phyloP scores from a whole-genome alignment of 1,284 basidiomycete genomes.

The Moesziomyces sp. region DNA sequence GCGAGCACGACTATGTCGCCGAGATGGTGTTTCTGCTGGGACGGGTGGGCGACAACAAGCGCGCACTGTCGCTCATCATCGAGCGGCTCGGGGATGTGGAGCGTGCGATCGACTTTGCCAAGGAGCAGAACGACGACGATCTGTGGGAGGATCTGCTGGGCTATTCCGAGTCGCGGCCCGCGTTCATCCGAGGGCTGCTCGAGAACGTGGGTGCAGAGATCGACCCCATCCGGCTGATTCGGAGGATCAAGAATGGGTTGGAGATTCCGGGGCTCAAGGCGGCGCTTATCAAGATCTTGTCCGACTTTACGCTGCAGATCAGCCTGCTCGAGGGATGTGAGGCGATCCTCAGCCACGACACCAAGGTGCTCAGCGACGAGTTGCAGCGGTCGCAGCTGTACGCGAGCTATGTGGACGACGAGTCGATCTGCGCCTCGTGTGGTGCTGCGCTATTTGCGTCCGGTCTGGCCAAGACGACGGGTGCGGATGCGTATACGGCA shows the following conservation, averaged over 20 bases:
- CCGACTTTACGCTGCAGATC: constrained; percentile 85
- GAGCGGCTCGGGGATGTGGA: constrained; percentile 93
- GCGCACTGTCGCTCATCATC: constrained; percentile 92
- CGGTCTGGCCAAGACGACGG: background rate
- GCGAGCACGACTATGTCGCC: constrained; percentile 83
- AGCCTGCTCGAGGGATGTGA: constrained; percentile 61
- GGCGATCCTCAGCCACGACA: constrained; percentile 57
- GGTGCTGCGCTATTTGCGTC: constrained; percentile 27
- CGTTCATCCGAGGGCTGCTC: constrained; percentile 88
- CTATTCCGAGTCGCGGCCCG: constrained; percentile 93
- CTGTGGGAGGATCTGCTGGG: constrained; percentile 95
- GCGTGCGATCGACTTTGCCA: constrained; percentile 95
- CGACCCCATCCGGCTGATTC: constrained; percentile 91
- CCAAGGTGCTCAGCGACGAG: constrained; percentile 41
- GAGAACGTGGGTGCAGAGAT: constrained; percentile 98
- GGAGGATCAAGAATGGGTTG: constrained; percentile 92
- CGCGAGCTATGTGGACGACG: constrained; percentile 50
- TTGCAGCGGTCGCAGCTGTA: constrained; percentile 42
- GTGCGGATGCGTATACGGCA: constrained; percentile 12
- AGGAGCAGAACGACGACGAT: constrained; percentile 95
- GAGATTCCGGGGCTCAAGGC: constrained; percentile 94
- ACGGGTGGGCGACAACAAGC: constrained; percentile 95
- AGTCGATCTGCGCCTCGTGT: constrained; percentile 48
- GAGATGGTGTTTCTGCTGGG: constrained; percentile 99
- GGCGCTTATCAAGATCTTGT: constrained; percentile 94